phyloP scores from a whole-genome alignment of 768 basidiomycete genomes.

The Rossbeevera mucosa region DNA sequence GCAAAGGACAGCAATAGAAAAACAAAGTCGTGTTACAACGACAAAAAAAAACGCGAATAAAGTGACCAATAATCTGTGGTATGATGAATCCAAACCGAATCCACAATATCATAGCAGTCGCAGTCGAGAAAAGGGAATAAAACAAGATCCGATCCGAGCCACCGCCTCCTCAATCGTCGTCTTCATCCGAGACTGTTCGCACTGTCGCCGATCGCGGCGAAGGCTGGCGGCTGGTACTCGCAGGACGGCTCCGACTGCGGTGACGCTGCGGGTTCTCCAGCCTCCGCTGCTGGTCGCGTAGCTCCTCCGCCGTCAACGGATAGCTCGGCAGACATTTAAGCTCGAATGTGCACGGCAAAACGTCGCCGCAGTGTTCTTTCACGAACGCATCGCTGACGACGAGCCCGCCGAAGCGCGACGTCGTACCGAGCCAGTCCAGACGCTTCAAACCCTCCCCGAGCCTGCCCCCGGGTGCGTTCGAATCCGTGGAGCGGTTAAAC shows the following conservation, averaged over 20 bases:
- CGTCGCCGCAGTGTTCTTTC: slow-evolving; percentile 41
- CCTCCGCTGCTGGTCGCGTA: slow-evolving; percentile 43
- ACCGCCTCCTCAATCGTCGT: slow-evolving; percentile 14
- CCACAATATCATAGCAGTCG: not conserved
- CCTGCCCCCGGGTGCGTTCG: slow-evolving; percentile 64
- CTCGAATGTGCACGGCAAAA: slow-evolving; percentile 56
- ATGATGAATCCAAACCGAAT: slow-evolving; percentile 4
- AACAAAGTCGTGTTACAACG: not conserved
- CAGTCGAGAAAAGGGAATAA: not conserved
- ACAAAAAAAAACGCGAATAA: slow-evolving; percentile 15
- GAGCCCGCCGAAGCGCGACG: slow-evolving; percentile 64
- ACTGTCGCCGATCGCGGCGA: slow-evolving; percentile 17
- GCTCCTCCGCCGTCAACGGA: slow-evolving; percentile 47
- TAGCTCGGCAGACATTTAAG: slow-evolving; percentile 47
- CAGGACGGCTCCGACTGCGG: slow-evolving; percentile 21
- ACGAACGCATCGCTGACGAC: slow-evolving; percentile 41
- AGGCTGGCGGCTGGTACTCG: slow-evolving; percentile 11
- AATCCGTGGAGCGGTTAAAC: slow-evolving; percentile 60
- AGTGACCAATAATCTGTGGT: slow-evolving; percentile 25
- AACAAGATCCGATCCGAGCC: not conserved
- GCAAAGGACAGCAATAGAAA: not conserved
- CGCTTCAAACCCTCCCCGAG: slow-evolving; percentile 60
- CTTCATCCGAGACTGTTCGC: slow-evolving; percentile 9
- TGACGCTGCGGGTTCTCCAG: slow-evolving; percentile 17
- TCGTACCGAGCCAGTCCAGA: slow-evolving; percentile 59